These are phyloP conservation scores for Adiantum capillusveneris DNA, from an alignment of 75 land plant species.

Conservation along the genomic window DNA sequence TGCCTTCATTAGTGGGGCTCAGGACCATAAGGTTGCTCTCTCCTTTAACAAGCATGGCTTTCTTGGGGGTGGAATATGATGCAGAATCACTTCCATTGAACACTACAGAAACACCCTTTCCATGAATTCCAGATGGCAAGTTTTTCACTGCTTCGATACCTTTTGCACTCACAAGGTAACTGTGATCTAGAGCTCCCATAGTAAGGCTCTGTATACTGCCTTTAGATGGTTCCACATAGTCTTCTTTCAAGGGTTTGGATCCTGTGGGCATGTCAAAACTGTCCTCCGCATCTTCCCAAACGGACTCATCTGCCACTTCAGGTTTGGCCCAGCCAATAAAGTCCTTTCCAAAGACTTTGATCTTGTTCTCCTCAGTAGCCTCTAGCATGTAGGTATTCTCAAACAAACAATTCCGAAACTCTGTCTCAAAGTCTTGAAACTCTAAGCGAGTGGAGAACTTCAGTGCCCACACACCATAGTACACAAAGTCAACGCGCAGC, in stretches of 20 bases:
- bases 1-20: conserved; percentile 57
- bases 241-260: conserved; percentile 29
- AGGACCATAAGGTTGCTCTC: conserved; percentile 89
- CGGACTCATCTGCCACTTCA: conserved; percentile 75
- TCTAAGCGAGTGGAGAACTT: conserved; percentile 48
- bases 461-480: conserved; percentile 92
- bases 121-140: conserved; percentile 67
- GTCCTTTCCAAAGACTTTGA: conserved; percentile 94
- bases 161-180: conserved; percentile 69
- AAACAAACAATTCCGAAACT: conserved; percentile 67
- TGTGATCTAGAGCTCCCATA: conserved; percentile 86
- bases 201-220: conserved; percentile 82
- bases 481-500: conserved; percentile 74
- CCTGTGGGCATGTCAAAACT: conserved; percentile 28
- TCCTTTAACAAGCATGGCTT: conserved; percentile 84
- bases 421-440: conserved; percentile 37
- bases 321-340: conserved; percentile 93
- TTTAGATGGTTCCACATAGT: conserved; percentile 64
- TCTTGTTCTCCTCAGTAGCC: conserved; percentile 64
- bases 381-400: conserved; percentile 70
- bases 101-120: conserved; percentile 70
- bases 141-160: conserved; percentile 93
- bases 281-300: conserved; percentile 96
- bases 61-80: conserved; percentile 58
- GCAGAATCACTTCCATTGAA: conserved; percentile 21